Evolutionary conservation across 2,329 filamentous ascomycete species (phyloP).

Genomic region (Colletotrichum cereale): DNA sequence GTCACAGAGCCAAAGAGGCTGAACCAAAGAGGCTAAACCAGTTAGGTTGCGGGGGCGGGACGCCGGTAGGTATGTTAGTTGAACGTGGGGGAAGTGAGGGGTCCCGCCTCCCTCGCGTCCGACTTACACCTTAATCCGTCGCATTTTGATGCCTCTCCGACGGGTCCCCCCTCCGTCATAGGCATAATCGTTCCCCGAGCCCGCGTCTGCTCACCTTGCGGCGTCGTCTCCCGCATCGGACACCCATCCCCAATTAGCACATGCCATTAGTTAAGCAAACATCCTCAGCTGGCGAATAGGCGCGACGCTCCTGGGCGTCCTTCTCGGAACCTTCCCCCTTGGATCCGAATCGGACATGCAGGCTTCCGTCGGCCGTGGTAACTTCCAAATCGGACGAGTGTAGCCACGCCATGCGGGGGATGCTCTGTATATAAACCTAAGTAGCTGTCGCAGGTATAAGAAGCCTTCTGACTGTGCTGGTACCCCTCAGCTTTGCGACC

Average conservation of each 20-base stretch:
- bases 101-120: constrained; percentile 30
- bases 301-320: constrained; percentile 10
- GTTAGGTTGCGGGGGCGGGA: constrained; percentile 31
- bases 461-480: not conserved
- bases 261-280: constrained; percentile 26
- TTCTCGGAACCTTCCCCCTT: constrained; percentile 3
- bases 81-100: constrained; percentile 50
- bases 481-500: not conserved
- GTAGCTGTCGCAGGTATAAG: not conserved
- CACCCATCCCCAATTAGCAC: constrained; percentile 22
- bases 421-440: constrained; percentile 30
- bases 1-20: constrained; percentile 2
- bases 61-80: constrained; percentile 45
- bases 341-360: constrained; percentile 14
- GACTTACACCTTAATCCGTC: constrained; percentile 34
- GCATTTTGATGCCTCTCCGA: constrained; percentile 31
- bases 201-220: constrained; percentile 10
- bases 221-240: constrained; percentile 11
- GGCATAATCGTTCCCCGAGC: constrained; percentile 7
- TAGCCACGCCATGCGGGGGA: constrained; percentile 16
- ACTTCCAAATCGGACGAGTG: constrained; percentile 8
- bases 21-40: constrained; percentile 1
- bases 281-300: not conserved
- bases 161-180: constrained; percentile 18
- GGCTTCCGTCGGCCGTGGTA: not conserved